phyloP scores from a whole-genome alignment of 2,329 filamentous ascomycete species.

The Penicillium sp. region DNA sequence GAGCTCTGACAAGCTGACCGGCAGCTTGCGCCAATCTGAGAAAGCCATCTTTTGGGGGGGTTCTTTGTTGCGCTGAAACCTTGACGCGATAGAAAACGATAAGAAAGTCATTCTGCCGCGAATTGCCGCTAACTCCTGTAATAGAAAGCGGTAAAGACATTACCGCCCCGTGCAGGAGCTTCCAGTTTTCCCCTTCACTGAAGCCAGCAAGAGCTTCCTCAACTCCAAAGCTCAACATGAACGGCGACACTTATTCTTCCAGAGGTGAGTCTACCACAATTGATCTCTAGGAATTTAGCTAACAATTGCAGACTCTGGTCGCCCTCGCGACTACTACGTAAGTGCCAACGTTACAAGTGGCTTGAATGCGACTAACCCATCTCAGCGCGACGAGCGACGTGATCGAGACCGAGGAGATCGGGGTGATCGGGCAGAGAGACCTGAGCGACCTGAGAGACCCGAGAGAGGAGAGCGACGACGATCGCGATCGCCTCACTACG shows the following conservation, averaged over 20 bases:
- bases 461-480: slow-evolving; percentile 65
- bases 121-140: slow-evolving; percentile 6
- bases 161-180: slow-evolving; percentile 25
- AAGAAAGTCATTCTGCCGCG: slow-evolving; percentile 26
- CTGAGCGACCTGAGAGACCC: slow-evolving; percentile 4
- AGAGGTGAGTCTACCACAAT: slow-evolving; percentile 59
- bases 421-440: slow-evolving; percentile 25
- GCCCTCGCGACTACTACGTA: slow-evolving; percentile 57
- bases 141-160: slow-evolving; percentile 27
- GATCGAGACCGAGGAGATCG: slow-evolving; percentile 47
- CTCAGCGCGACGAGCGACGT: slow-evolving; percentile 49
- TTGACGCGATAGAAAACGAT: slow-evolving; percentile 4
- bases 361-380: slow-evolving; percentile 21
- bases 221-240: slow-evolving; percentile 59
- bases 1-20: slow-evolving; percentile 77
- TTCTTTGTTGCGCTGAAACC: neutral
- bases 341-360: slow-evolving; percentile 26
- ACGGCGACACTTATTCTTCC: slow-evolving; percentile 79
- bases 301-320: slow-evolving; percentile 49
- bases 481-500: slow-evolving; percentile 81
- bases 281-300: slow-evolving; percentile 17
- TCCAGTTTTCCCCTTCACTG: slow-evolving; percentile 34
- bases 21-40: slow-evolving; percentile 85
- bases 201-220: slow-evolving; percentile 17
- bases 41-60: slow-evolving; percentile 35